Evolutionary conservation across 2,329 filamentous ascomycete species (phyloP).

Genomic region (Leptographium lundbergii): DNA sequence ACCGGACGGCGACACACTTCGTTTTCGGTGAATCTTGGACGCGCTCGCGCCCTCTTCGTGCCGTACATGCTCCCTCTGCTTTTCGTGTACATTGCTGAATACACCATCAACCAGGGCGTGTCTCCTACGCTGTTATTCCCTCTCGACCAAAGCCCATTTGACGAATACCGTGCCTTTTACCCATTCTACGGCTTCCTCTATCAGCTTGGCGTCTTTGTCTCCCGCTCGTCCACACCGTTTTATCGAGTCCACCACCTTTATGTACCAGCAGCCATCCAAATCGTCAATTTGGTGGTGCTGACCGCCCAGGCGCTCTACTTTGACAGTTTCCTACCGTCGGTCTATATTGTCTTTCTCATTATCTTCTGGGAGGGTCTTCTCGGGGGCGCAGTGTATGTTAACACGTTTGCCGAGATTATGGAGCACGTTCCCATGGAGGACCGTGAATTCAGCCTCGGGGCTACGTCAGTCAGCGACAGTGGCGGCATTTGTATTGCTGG

Average conservation of each 20-base stretch:
- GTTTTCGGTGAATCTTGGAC: slow-evolving; percentile 43
- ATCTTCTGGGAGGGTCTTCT: slow-evolving; percentile 92
- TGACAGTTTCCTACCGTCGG: slow-evolving; percentile 61
- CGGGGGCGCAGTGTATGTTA: slow-evolving; percentile 87
- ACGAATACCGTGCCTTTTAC: slow-evolving; percentile 76
- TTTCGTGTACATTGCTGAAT: slow-evolving; percentile 89
- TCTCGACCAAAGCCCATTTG: slow-evolving; percentile 61
- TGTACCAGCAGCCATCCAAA: slow-evolving; percentile 67
- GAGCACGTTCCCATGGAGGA: slow-evolving; percentile 66
- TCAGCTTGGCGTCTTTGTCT: slow-evolving; percentile 89
- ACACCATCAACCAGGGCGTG: slow-evolving; percentile 94
- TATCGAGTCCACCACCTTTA: slow-evolving; percentile 72
- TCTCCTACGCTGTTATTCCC: slow-evolving; percentile 83
- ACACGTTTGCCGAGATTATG: slow-evolving; percentile 88
- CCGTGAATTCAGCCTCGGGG: slow-evolving; percentile 81
- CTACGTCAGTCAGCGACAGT: slow-evolving; percentile 85
- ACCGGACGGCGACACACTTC: slow-evolving; percentile 3
- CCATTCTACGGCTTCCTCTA: slow-evolving; percentile 92
- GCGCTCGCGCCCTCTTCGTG: slow-evolving; percentile 58
- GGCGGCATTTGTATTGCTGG: slow-evolving; percentile 83
- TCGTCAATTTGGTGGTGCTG: slow-evolving; percentile 63
- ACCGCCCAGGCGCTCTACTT: slow-evolving; percentile 59
- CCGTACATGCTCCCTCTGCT: slow-evolving; percentile 82
- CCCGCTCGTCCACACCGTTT: slow-evolving; percentile 81
- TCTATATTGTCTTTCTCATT: slow-evolving; percentile 74